A percentile compares a stretch with the other conserved stretches of the same genome.
Evolutionary conservation across 1,139 yeast species (phyloP).

Genomic region (Magnusiomyces paraingens): DNA sequence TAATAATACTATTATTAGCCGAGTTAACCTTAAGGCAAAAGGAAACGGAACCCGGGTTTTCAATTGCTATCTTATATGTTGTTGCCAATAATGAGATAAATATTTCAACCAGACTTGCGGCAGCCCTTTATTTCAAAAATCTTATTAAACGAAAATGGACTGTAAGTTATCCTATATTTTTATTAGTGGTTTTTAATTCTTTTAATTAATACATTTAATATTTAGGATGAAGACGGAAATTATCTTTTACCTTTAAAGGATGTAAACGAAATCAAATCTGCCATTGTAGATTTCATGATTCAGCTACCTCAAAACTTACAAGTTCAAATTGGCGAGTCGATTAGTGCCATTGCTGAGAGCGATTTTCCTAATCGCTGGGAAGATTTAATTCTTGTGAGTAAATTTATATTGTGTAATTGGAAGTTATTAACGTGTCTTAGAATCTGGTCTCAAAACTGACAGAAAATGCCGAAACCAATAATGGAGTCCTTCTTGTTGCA

Average conservation of each 20-base stretch:
- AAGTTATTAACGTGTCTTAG: constrained; percentile 3
- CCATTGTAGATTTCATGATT: constrained; percentile 80
- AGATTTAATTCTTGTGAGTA: constrained; percentile 53
- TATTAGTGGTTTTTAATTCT: background rate
- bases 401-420: background rate
- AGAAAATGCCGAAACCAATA: constrained; percentile 64
- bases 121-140: constrained; percentile 86
- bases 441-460: constrained; percentile 56
- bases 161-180: constrained; percentile 16
- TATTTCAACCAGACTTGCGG: constrained; percentile 68
- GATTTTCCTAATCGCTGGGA: constrained; percentile 95
- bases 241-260: constrained; percentile 59
- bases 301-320: constrained; percentile 69
- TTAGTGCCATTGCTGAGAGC: constrained; percentile 86
- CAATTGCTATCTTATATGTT: constrained; percentile 66
- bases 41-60: constrained; percentile 67
- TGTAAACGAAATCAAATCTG: constrained; percentile 60
- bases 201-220: background rate
- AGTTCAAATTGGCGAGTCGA: constrained; percentile 88
- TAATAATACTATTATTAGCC: constrained; percentile 21
- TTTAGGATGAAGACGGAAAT: constrained; percentile 70
- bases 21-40: constrained; percentile 45
- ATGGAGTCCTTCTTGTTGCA: constrained; percentile 84
- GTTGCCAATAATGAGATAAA: constrained; percentile 58
- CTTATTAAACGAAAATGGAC: constrained; percentile 81